Conservation (phyloP, 805 yeast genomes). For the Hanseniaspora thailandica region DNA sequence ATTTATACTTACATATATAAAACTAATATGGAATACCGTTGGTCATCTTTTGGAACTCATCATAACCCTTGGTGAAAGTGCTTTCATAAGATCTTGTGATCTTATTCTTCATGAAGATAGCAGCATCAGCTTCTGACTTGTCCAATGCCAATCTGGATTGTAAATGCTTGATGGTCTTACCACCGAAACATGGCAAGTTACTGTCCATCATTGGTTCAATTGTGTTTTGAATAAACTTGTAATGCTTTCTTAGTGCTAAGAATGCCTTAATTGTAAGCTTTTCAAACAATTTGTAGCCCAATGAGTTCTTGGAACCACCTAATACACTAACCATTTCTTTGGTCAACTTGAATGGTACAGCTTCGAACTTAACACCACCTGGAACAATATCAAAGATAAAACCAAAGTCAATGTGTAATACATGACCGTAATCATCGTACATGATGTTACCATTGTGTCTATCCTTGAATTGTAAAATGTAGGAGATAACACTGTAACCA, state of each 20-base stretch:
- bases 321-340: constrained; percentile 91
- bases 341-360: constrained; percentile 94
- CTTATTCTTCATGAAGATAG: constrained; percentile 59
- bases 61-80: constrained; percentile 84
- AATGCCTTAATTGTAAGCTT: constrained; percentile 89
- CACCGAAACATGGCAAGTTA: constrained; percentile 91
- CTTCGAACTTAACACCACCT: constrained; percentile 96
- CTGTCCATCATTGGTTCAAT: constrained; percentile 88
- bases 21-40: constrained; percentile 86
- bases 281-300: constrained; percentile 86
- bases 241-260: constrained; percentile 75
- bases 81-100: constrained; percentile 76
- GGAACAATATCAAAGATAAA: constrained; percentile 98
- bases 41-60: constrained; percentile 90
- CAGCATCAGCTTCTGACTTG: constrained; percentile 77
- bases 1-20: background rate
- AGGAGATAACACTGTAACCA: constrained; percentile 85
- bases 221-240: constrained; percentile 72
- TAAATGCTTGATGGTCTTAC: constrained; percentile 65
- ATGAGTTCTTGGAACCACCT: constrained; percentile 82
- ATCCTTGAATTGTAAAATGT: constrained; percentile 85
- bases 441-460: constrained; percentile 96
- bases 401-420: constrained; percentile 94
- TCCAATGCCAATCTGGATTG: constrained; percentile 67
- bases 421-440: constrained; percentile 91